Evolutionary conservation across 2,329 filamentous ascomycete species (phyloP), one percentile per base, ranked within the genome.

Genomic region (Talaromyces verruculosus): DNA sequence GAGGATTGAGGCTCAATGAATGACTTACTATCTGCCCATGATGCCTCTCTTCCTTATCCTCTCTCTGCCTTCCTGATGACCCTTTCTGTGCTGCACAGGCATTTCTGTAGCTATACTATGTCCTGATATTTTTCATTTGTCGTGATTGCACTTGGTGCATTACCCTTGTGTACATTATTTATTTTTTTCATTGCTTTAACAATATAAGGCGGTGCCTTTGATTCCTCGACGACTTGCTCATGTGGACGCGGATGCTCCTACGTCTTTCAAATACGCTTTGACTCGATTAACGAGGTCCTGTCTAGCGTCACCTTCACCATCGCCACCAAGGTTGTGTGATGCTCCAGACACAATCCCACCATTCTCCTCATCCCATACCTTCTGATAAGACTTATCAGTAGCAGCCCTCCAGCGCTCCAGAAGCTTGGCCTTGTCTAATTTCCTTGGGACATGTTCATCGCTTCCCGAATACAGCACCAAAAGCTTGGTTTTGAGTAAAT

Each of bases 271-370:
- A 67, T 78, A 80, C 15, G 69, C 69, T 61, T 72, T 65, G 19
- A 80, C 74, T 45, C 75, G 76, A n/a, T 71, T 70, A 63, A 76
- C 69, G 62, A 80, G 66, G 53, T 78, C 75, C 22, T 68, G 57
- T 37, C 69, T 61, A n/a, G 80, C 76, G 57, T 78, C 75, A 1
- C 73, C 77, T 73, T 85, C 82, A 60, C 81, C 82, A 65, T 82
- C 79, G 65, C 80, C 82, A 58, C 77, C 80, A 63, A 84, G 72
- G 65, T 82, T 83, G 70, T 85, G 84, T 13, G 77, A 81, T 6
- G 83, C 84, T 39, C 77, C 78, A 0, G 79, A 76, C 64, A 85
- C 78, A 35, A 84, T 70, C 10, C 79, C 83, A 67, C 83, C 84
- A n/a, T 79, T 75, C 65, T 80, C 77, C 3, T 75, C 68, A 73